Conservation (phyloP, 2,329 filamentous ascomycete species). For the Epichloe uncinata region DNA sequence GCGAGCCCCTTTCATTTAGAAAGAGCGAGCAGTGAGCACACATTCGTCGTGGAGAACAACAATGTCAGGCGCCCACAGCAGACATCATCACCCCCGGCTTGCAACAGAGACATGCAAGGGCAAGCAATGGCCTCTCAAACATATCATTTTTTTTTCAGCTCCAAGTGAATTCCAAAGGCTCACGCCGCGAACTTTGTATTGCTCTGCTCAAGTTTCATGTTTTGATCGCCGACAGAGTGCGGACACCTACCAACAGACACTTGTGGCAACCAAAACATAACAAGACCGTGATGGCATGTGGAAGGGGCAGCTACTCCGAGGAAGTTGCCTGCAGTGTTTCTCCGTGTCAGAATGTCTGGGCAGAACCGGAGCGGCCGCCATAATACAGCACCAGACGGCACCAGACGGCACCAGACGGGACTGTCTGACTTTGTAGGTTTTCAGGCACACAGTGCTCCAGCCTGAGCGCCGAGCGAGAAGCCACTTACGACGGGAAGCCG, state of each 20-base stretch:
- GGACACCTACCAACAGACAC: background rate
- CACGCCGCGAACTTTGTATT: background rate
- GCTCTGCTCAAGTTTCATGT: background rate
- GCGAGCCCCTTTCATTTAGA: background rate
- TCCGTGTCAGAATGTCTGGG: background rate
- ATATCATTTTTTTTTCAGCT: background rate
- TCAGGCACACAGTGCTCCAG: background rate
- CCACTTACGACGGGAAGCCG: background rate
- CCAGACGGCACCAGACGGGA: background rate
- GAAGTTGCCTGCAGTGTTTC: background rate
- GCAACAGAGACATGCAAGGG: constrained; percentile 11
- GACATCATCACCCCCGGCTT: constrained; percentile 3
- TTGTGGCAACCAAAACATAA: background rate
- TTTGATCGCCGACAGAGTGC: background rate
- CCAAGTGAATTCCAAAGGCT: constrained; percentile 1
- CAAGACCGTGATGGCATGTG: background rate
- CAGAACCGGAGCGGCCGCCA: constrained; percentile 2
- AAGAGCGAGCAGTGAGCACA: background rate
- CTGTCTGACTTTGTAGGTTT: background rate
- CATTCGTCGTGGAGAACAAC: background rate
- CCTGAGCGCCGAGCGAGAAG: background rate
- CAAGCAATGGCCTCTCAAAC: constrained; percentile 2
- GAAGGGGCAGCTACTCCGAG: background rate
- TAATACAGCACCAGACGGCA: background rate
- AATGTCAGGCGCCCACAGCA: background rate